Percentiles rank a stretch among this genome's conserved stretches.
These are phyloP conservation scores for Rhodotorula sp. DNA, from an alignment of 1,284 basidiomycete species.

Conservation along the genomic window DNA sequence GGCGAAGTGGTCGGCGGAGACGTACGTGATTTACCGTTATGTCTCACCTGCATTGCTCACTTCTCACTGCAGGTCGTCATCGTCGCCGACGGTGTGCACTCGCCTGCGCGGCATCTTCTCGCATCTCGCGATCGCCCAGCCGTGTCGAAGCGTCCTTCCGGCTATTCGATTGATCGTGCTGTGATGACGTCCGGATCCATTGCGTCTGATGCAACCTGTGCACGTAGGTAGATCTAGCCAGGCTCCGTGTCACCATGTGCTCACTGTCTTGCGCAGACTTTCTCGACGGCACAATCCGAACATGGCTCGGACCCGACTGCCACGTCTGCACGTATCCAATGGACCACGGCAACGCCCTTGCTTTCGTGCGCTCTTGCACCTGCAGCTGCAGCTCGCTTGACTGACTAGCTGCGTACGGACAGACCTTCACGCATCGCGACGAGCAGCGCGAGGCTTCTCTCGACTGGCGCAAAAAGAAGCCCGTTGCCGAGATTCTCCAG, in stretches of 20 bases:
- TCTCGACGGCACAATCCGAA: conserved; percentile 29
- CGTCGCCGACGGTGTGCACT: conserved; percentile 28
- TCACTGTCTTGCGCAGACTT: conserved; percentile 8
- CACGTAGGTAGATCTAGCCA: conserved; percentile 7
- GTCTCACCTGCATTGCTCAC: no score
- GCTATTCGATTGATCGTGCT: conserved; percentile 22
- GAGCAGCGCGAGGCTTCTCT: background rate
- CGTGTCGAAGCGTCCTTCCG: background rate
- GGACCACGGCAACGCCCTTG: conserved; percentile 20
- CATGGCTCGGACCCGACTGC: conserved; percentile 27
- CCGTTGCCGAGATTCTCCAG: conserved; percentile 6
- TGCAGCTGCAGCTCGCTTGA: no score
- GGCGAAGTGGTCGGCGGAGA: conserved; percentile 24
- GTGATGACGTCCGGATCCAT: background rate
- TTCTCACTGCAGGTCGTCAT: conserved; percentile 10
- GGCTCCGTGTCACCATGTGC: background rate
- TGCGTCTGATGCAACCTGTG: background rate
- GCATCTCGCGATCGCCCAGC: conserved; percentile 1
- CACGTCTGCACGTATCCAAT: conserved; percentile 29
- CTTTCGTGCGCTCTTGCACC: conserved; percentile 9
- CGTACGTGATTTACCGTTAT: no score
- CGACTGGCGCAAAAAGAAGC: conserved; percentile 18
- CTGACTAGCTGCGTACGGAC: background rate
- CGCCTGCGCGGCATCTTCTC: conserved; percentile 13
- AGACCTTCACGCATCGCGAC: conserved; percentile 34